Base-by-base conservation (phyloP, 2,329 filamentous ascomycete species). In the Claviceps fusiformis region DNA sequence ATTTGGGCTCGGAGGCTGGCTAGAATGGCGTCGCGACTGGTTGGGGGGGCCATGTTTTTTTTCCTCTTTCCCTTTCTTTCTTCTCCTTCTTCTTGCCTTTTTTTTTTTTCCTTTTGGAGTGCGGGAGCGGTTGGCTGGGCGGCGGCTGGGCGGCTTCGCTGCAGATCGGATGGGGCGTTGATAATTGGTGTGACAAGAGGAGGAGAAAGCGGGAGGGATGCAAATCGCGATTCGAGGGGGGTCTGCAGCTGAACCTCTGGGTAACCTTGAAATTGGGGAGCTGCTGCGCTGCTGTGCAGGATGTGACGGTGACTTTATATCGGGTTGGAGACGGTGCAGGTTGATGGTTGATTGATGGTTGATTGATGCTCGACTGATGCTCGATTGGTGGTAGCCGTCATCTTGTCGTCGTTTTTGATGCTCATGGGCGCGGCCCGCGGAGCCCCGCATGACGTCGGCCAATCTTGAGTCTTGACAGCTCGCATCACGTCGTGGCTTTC, bases 1-100 rank as follows among this genome's bases (percentile, higher is more conserved):
- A 85, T 76, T 55, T 79, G 75, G 24, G 73, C 67, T 48, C 75
- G 73, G 35, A 87, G 77, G 45, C 70, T 69, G 17, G 67, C 63
- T 9, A 87, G 73, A 54, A 86, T 79, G 57, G 81, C 72, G 35
- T 73, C 66, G 49, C 82, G 74, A 54, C 77, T 71, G 44, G 75
- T 79, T 41, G 79, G 79, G n/a, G 80, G 78, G 13, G 75, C 68
- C 80, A 83, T 83, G 27, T 6, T 45, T 45, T 37, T 15, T 39
- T 27, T 50, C 8, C 3, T 5, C 19, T n/a, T 33, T 35, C 35
- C n/a, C 5, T 33, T 19, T 33, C 3, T 24, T 24, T 3, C 3
- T 24, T 24, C 3, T 24, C 3, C 24, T n/a, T n/a, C n/a, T n/a
- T n/a, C n/a, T n/a, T n/a, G n/a, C n/a, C n/a, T n/a, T n/a, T n/a